Percentiles rank a stretch among this genome's conserved stretches.
Evolutionary conservation across 2,329 filamentous ascomycete genomes (phyloP).

Genomic region (Fusarium goolgardi): DNA sequence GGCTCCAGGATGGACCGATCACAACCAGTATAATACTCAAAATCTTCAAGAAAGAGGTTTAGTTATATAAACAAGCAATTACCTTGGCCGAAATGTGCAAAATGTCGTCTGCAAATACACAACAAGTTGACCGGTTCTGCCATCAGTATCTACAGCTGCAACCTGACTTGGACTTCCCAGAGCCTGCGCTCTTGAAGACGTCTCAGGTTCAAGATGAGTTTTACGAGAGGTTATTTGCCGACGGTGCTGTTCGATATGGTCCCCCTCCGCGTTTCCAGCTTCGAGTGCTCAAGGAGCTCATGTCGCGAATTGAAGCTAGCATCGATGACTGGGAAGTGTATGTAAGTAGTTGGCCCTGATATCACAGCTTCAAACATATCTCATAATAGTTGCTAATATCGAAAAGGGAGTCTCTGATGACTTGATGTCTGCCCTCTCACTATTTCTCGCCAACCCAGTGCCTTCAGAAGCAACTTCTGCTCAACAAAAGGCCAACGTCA

Average conservation of each 20-base stretch:
- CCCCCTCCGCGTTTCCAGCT: conserved; percentile 78
- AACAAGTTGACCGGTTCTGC: conserved; percentile 65
- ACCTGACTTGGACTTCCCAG: conserved; percentile 71
- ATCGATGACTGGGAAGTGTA: conserved; percentile 87
- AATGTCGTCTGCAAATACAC: conserved; percentile 33
- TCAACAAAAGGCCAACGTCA: conserved; percentile 80
- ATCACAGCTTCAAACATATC: background rate
- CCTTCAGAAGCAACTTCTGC: conserved; percentile 73
- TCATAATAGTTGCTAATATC: conserved; percentile 40
- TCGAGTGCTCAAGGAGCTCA: conserved; percentile 78
- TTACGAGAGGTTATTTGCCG: conserved; percentile 74
- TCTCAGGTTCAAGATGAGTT: conserved; percentile 73
- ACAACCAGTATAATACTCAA: conserved; percentile 15
- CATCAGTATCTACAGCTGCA: conserved; percentile 85
- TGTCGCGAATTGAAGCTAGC: conserved; percentile 75
- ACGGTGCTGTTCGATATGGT: conserved; percentile 63
- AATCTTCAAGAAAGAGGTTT: background rate
- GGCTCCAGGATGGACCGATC: conserved; percentile 25
- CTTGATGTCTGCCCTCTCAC: conserved; percentile 76
- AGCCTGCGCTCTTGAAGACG: conserved; percentile 66
- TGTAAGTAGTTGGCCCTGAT: conserved; percentile 67
- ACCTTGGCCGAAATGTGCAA: background rate
- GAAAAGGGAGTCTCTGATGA: conserved; percentile 83
- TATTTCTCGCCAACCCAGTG: conserved; percentile 71
- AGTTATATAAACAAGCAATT: background rate